Evolutionary conservation across 805 yeast genomes (phyloP), one percentile per base, ranked within the genome.

Genomic region (Yarrowia bubula): DNA sequence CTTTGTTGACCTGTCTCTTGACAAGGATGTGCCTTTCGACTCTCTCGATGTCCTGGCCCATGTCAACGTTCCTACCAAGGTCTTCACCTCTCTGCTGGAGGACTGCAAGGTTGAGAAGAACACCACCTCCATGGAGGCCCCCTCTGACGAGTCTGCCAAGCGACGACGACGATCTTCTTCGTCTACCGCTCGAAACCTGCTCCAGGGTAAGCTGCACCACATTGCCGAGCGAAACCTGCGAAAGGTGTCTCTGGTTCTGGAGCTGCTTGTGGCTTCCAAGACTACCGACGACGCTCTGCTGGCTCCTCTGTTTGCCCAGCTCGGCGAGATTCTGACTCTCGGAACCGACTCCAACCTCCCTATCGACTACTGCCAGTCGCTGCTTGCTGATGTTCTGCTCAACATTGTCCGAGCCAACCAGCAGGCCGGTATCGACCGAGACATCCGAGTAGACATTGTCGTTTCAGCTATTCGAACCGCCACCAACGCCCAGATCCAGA

Each of bases 291-390:
- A 38, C 13, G 74, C 71, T 6, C 69, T 71, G 8, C 70, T 79
- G 17, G 69, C 73, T 5, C 72, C 71, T 37, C 68, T 79, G 37
- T 79, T 79, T 61, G 70, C 70, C 13, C 70, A 76, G 37, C 73
- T 79, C n/a, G 77, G 78, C 18, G 80, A 79, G 61, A 70, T 77
- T 18, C 69, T 77, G 46, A 70, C 96, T 33, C 80, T 95, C 55
- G 97, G 96, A 48, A 86, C 85, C 68, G 98, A 92, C 73, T 96
- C 97, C 44, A 90, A 91, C 66, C 79, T 95, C 68, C 97, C 99
- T 4, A 93, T 93, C 4, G 79, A 90, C 50, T 93, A 92, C 70
- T 88, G 96, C 0, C 96, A 95, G 77, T 98, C 95, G 74, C 85
- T 93, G 0, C 78, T 95, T 67, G 95, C 97, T 2, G 84, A 89